Conservation (phyloP, 306 rosid species). For the Urtica urens region DNA sequence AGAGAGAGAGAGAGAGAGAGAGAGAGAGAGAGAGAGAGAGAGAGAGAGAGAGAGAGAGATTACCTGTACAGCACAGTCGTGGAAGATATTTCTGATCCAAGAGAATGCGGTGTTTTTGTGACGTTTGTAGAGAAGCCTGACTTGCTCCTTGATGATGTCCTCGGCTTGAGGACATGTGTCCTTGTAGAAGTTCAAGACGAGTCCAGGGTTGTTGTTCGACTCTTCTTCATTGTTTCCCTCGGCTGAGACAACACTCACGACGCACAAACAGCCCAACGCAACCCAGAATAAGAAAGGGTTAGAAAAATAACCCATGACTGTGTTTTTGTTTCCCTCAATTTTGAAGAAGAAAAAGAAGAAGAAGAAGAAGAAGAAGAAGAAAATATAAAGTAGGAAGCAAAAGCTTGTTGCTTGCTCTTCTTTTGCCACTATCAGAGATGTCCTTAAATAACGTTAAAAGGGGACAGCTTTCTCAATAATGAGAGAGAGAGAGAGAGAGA, state of each 20-base stretch:
- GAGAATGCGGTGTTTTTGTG: constrained; percentile 99
- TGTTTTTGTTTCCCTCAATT: constrained; percentile 1
- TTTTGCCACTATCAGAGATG: background rate
- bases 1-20: background rate
- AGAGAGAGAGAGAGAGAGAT: too few species aligned
- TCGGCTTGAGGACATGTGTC: constrained; percentile 96
- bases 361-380: too few species aligned
- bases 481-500: background rate
- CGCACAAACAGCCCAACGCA: constrained; percentile 35
- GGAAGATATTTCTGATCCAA: constrained; percentile 96
- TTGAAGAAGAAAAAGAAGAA: constrained; percentile 4
- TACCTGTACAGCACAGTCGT: constrained; percentile 95
- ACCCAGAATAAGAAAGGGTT: constrained; percentile 21
- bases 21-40: background rate
- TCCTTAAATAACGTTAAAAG: constrained; percentile 40
- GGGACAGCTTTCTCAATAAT: constrained; percentile 6
- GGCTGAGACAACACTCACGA: constrained; percentile 34
- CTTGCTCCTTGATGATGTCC: constrained; percentile 83
- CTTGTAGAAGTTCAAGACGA: constrained; percentile 69
- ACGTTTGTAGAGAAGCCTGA: constrained; percentile 91
- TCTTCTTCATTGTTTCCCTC: constrained; percentile 15
- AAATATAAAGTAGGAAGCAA: too few species aligned
- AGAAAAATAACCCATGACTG: constrained; percentile 34
- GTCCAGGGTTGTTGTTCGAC: constrained; percentile 25
- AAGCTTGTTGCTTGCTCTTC: background rate